Conservation (phyloP, 140 eudicot genomes). For the Bidens hawaiensis region DNA sequence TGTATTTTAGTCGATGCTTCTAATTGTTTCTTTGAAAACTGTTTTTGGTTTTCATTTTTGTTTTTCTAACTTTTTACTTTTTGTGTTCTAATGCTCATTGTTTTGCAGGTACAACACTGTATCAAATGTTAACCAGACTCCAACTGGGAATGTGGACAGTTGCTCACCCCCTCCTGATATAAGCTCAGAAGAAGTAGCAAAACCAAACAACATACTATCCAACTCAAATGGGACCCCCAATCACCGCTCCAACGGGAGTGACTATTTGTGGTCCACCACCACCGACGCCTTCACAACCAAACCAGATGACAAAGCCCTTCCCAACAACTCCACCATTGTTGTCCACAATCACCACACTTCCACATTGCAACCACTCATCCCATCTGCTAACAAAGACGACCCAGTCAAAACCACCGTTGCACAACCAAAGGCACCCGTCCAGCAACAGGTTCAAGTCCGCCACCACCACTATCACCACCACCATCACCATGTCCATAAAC, state of each 20-base stretch:
- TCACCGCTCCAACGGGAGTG: conserved; percentile 57
- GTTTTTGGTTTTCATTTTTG: neutral
- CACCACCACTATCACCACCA: conserved; percentile 71
- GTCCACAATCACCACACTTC: conserved; percentile 25
- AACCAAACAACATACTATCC: conserved; percentile 38
- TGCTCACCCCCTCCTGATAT: conserved; percentile 55
- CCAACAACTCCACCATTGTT: conserved; percentile 16
- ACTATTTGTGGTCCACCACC: conserved; percentile 76
- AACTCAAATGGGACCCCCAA: conserved; percentile 48
- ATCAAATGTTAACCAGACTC: conserved; percentile 44
- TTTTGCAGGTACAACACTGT: conserved; percentile 55
- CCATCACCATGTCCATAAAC: conserved; percentile 57
- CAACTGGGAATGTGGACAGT: conserved; percentile 64
- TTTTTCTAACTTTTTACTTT: no score
- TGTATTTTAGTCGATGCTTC: neutral
- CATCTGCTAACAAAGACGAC: conserved; percentile 18
- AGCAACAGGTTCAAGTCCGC: conserved; percentile 52
- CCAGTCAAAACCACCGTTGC: neutral
- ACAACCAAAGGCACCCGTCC: conserved; percentile 8
- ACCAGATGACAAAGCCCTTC: conserved; percentile 49
- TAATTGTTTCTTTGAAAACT: neutral
- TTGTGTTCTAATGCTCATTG: conserved; percentile 8
- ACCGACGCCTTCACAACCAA: conserved; percentile 43
- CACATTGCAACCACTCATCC: conserved; percentile 19
- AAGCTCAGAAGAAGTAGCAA: conserved; percentile 65